Percentiles rank a stretch among this genome's conserved stretches.
Conservation (phyloP, 2,329 filamentous ascomycete species). For the Cephalotrichum gorgonifer region DNA sequence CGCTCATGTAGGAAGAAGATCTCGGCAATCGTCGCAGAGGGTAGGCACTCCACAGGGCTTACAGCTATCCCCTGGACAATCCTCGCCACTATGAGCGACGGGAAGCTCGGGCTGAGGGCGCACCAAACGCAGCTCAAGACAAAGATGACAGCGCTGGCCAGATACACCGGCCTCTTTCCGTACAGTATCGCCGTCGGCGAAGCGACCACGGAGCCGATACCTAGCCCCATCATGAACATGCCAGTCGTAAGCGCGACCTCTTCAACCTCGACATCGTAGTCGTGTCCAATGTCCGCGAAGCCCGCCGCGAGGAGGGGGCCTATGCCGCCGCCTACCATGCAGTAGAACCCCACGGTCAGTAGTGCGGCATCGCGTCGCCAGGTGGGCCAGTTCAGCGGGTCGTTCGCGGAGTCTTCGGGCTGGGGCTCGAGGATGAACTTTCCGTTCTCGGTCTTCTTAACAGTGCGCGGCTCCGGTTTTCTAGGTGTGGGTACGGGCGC, state of each 20-base stretch:
- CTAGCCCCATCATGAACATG: constrained; percentile 88
- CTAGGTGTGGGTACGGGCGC: too few relatives aligned
- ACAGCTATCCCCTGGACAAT: constrained; percentile 83
- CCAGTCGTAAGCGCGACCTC: constrained; percentile 80
- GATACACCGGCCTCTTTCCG: constrained; percentile 85
- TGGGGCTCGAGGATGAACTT: constrained; percentile 83
- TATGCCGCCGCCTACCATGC: constrained; percentile 90
- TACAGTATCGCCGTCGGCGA: constrained; percentile 86
- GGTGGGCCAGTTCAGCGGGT: constrained; percentile 83
- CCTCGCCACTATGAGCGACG: constrained; percentile 68
- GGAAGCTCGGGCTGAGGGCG: constrained; percentile 70
- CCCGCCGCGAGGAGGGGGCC: constrained; percentile 84
- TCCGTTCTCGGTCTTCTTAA: constrained; percentile 70
- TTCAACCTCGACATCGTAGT: constrained; percentile 55
- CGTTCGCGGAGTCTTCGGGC: constrained; percentile 81
- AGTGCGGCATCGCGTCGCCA: constrained; percentile 74
- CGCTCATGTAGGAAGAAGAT: constrained; percentile 95
- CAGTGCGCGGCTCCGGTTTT: constrained; percentile 1
- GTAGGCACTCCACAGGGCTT: constrained; percentile 83
- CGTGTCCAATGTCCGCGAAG: constrained; percentile 67
- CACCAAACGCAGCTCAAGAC: constrained; percentile 73
- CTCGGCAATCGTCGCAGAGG: constrained; percentile 87
- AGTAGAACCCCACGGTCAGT: constrained; percentile 79
- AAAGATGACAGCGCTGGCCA: constrained; percentile 68
- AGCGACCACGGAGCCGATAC: constrained; percentile 71